phyloP scores from a whole-genome alignment of 441 rosid genomes.

The Theobroma grandiflorum region DNA sequence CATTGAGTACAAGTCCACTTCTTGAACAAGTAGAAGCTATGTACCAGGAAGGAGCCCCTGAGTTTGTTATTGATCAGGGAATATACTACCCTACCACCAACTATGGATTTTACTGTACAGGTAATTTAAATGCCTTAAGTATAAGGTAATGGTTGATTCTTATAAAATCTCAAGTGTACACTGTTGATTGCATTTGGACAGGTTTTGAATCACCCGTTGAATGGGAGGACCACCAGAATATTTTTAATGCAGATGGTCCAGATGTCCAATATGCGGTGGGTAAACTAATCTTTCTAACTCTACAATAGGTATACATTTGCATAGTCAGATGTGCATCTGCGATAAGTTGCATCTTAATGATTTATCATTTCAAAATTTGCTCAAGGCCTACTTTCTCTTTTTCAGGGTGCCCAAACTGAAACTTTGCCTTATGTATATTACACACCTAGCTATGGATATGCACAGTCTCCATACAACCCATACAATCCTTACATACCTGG shows the following conservation, averaged over 20 bases:
- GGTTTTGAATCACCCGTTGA: slow-evolving; percentile 90
- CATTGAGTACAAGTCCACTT: slow-evolving; percentile 40
- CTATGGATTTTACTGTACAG: slow-evolving; percentile 94
- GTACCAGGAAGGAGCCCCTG: slow-evolving; percentile 84
- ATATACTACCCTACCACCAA: slow-evolving; percentile 76
- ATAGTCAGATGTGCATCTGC: background rate
- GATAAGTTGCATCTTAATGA: slow-evolving; percentile 11
- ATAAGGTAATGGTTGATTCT: background rate
- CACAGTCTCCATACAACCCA: slow-evolving; percentile 90
- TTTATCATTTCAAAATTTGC: slow-evolving; percentile 9
- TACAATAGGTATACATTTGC: background rate
- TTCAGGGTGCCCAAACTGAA: slow-evolving; percentile 85
- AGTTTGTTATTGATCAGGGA: slow-evolving; percentile 75
- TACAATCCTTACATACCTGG: slow-evolving; percentile 94
- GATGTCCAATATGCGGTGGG: slow-evolving; percentile 75
- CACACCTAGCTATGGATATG: slow-evolving; percentile 84
- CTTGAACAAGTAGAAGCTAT: slow-evolving; percentile 61
- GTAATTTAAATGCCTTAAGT: slow-evolving; percentile 41
- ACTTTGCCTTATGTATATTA: slow-evolving; percentile 81
- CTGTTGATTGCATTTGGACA: slow-evolving; percentile 37
- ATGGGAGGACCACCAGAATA: slow-evolving; percentile 87
- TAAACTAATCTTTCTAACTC: slow-evolving; percentile 19
- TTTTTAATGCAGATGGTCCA: slow-evolving; percentile 88
- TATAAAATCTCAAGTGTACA: slow-evolving; percentile 19
- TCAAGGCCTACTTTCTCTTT: slow-evolving; percentile 21